Conservation (phyloP, 2,329 filamentous ascomycete genomes). For the Sporothrix sp. region DNA sequence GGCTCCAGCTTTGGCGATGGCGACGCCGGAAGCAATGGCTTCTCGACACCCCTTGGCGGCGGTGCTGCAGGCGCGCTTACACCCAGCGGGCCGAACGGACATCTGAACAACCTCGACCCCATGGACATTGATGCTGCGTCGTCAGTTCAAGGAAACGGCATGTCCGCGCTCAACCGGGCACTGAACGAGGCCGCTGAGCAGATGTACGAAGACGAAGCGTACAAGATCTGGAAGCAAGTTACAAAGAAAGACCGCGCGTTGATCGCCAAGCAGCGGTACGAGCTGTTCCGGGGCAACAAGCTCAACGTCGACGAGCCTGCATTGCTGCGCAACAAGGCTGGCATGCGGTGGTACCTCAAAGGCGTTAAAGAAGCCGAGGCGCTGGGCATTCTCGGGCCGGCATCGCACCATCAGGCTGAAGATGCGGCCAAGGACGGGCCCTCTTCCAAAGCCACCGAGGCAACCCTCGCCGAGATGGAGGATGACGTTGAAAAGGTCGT, state of each 20-base stretch:
- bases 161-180: conserved; percentile 49
- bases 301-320: conserved; percentile 84
- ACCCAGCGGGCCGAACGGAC: conserved; percentile 59
- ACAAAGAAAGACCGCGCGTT: conserved; percentile 91
- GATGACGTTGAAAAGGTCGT: conserved; percentile 74
- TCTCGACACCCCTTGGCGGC: conserved; percentile 73
- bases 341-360: conserved; percentile 80
- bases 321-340: conserved; percentile 70
- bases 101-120: conserved; percentile 60
- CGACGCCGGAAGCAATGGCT: conserved; percentile 69
- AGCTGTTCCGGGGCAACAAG: conserved; percentile 75
- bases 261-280: conserved; percentile 74
- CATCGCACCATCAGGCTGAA: conserved; percentile 24
- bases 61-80: conserved; percentile 40
- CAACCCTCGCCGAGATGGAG: conserved; percentile 73
- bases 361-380: conserved; percentile 62
- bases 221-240: conserved; percentile 97
- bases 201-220: conserved; percentile 81
- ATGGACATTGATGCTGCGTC: conserved; percentile 81
- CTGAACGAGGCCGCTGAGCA: conserved; percentile 62
- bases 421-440: conserved; percentile 10
- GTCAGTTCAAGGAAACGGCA: conserved; percentile 49
- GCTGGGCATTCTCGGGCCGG: conserved; percentile 31
- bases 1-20: conserved; percentile 72
- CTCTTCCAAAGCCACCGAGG: conserved; percentile 50